phyloP scores from a whole-genome alignment of 805 yeast genomes.

The Ogataea trehalophila region DNA sequence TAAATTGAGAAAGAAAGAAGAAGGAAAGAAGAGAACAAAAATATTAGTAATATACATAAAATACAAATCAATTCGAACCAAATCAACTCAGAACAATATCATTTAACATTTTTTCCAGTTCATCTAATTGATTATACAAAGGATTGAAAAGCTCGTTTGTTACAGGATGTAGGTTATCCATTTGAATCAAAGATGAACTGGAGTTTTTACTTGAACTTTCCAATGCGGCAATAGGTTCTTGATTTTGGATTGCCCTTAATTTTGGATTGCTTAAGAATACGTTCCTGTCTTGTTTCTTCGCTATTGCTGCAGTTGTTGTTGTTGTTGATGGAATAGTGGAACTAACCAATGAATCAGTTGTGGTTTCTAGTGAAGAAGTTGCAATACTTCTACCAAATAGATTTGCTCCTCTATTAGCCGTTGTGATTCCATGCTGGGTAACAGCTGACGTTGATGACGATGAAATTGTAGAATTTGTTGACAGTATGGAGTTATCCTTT shows the following conservation, averaged over 20 bases:
- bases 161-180: constrained; percentile 34
- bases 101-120: constrained; percentile 24
- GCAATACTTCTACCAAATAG: no score
- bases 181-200: constrained; percentile 1
- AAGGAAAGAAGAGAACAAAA: not conserved
- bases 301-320: not conserved
- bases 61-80: not conserved
- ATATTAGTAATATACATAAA: not conserved
- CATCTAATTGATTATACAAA: constrained; percentile 42
- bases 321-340: constrained; percentile 1
- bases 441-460: constrained; percentile 18
- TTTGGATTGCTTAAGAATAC: not conserved
- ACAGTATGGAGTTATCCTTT: constrained; percentile 14
- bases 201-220: not conserved
- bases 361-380: constrained; percentile 8
- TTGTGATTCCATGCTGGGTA: not conserved
- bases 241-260: not conserved
- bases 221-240: not conserved
- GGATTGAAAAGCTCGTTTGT: constrained; percentile 56
- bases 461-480: constrained; percentile 21
- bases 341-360: constrained; percentile 1
- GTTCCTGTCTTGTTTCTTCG: not conserved
- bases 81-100: constrained; percentile 13
- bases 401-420: constrained; percentile 6
- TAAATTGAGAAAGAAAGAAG: not conserved